Conservation (phyloP, 2,329 filamentous ascomycete genomes). For the Aspergillus fructus region DNA sequence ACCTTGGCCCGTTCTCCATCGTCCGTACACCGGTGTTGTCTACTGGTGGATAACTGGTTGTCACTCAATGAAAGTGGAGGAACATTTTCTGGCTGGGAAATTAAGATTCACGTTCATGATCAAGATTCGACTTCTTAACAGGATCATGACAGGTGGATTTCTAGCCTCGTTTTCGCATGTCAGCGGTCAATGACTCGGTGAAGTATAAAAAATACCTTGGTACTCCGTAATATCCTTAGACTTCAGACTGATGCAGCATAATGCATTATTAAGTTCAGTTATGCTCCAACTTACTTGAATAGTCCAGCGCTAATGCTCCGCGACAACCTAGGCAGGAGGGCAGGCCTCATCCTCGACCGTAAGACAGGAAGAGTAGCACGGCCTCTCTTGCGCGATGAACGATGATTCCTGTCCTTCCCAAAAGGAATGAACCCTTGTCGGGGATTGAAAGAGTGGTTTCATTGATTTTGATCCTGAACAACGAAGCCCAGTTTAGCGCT, state of each 20-base stretch:
- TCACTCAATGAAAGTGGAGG: slow-evolving; percentile 4
- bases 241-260: not conserved
- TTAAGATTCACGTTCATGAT: slow-evolving; percentile 8
- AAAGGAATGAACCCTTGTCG: slow-evolving; percentile 9
- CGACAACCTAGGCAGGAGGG: not conserved
- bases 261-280: not conserved
- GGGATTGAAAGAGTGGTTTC: slow-evolving; percentile 1
- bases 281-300: not conserved
- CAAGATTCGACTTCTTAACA: not conserved
- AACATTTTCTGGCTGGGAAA: not conserved
- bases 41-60: not conserved
- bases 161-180: slow-evolving; percentile 3
- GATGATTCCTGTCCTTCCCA: slow-evolving; percentile 6
- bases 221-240: not conserved
- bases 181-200: not conserved
- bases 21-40: not conserved
- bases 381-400: not conserved
- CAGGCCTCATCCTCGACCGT: not conserved
- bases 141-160: not conserved
- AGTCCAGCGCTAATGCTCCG: not conserved
- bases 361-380: not conserved
- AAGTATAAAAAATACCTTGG: slow-evolving; percentile 2
- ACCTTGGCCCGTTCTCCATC: not conserved
- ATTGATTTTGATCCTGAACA: slow-evolving; percentile 3
- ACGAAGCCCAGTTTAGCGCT: slow-evolving; percentile 3